Conservation (phyloP, 1,284 basidiomycete genomes). For the Crocinoboletus sp. region DNA sequence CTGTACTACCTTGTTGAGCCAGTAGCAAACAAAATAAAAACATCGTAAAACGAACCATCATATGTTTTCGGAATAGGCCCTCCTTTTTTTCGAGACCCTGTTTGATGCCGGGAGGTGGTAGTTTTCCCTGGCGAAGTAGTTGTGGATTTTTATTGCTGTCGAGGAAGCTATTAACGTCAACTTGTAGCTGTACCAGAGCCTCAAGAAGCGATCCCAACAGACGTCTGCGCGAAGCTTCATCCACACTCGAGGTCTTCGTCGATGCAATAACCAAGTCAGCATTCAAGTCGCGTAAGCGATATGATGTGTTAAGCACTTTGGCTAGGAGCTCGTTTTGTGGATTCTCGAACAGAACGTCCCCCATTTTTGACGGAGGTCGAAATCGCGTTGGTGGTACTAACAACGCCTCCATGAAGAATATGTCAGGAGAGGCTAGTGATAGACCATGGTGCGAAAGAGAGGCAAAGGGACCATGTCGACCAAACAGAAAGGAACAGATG, state of each 20-base stretch:
- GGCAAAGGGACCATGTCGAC: slow-evolving; percentile 86
- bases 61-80: slow-evolving; percentile 96
- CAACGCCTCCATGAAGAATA: slow-evolving; percentile 96
- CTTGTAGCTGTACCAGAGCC: slow-evolving; percentile 84
- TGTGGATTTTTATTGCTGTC: slow-evolving; percentile 96
- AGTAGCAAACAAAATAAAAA: slow-evolving; percentile 1
- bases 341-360: slow-evolving; percentile 93
- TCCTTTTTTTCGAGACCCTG: slow-evolving; percentile 99
- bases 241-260: slow-evolving; percentile 51
- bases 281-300: slow-evolving; percentile 78
- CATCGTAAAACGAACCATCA: slow-evolving; percentile 72
- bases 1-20: slow-evolving; percentile 38
- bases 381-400: slow-evolving; percentile 95
- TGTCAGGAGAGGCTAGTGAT: slow-evolving; percentile 78
- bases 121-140: slow-evolving; percentile 79
- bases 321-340: slow-evolving; percentile 95
- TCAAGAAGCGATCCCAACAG: slow-evolving; percentile 76
- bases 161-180: slow-evolving; percentile 96
- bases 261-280: slow-evolving; percentile 59
- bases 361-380: slow-evolving; percentile 91
- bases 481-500: slow-evolving; percentile 87
- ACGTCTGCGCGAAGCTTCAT: slow-evolving; percentile 54
- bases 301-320: slow-evolving; percentile 79
- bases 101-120: slow-evolving; percentile 95
- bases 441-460: slow-evolving; percentile 50